A percentile compares a stretch with the other conserved stretches of the same genome.
These are phyloP conservation scores for Phytopythium oedochilum DNA, from an alignment of 352 stramenopile species.

Conservation along the genomic window DNA sequence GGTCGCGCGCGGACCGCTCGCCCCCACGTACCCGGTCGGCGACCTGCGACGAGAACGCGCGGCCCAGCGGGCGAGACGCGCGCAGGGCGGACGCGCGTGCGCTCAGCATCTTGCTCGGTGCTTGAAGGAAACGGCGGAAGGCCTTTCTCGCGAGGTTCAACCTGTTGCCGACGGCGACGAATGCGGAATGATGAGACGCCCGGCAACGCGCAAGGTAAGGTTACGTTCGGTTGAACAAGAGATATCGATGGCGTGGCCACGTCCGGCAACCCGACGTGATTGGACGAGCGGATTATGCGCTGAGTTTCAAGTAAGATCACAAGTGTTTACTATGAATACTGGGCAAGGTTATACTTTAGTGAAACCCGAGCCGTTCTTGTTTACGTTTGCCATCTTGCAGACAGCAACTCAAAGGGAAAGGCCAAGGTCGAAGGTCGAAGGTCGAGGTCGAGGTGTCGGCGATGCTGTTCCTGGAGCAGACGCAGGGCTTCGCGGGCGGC, in stretches of 20 bases:
- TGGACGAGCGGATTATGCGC: not conserved
- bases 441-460: not conserved
- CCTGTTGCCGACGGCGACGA: not conserved
- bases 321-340: too few relatives aligned
- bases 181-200: not conserved
- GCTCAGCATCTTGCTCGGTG: not conserved
- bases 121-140: not conserved
- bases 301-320: too few relatives aligned
- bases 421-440: too few relatives aligned
- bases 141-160: not conserved
- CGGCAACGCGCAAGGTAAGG: not conserved
- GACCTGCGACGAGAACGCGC: slow-evolving; percentile 5
- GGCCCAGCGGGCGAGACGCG: not conserved
- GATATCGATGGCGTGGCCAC: not conserved
- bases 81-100: not conserved
- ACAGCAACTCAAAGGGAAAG: not conserved
- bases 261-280: not conserved
- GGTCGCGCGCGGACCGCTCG: too few relatives aligned
- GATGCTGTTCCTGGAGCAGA: slow-evolving; percentile 84
- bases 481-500: slow-evolving; percentile 41
- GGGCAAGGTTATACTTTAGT: not conserved
- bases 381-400: not conserved
- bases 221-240: too few relatives aligned
- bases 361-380: not conserved
- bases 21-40: slow-evolving; percentile 5